phyloP scores from a whole-genome alignment of 2,329 filamentous ascomycete genomes.

The Penicillium sclerotigenum region DNA sequence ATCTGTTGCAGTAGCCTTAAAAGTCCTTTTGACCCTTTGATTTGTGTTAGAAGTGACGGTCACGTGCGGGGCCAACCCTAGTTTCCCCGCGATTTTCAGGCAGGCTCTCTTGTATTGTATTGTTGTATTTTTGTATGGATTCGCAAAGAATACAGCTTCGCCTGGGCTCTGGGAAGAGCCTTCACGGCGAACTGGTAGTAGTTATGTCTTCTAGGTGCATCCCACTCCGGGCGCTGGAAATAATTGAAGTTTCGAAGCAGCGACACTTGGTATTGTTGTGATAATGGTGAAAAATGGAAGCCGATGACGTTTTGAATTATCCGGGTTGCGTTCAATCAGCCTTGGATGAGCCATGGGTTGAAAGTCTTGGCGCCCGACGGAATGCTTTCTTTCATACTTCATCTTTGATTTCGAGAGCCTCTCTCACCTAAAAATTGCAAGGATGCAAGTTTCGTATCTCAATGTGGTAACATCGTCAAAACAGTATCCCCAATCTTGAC shows the following conservation, averaged over 20 bases:
- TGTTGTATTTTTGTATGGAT: no score
- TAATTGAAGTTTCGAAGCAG: neutral
- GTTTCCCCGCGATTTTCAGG: neutral
- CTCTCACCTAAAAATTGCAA: neutral
- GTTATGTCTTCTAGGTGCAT: neutral
- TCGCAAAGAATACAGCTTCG: conserved; percentile 4
- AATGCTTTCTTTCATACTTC: neutral
- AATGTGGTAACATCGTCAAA: neutral
- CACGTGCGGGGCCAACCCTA: conserved; percentile 13
- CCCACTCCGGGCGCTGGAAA: neutral
- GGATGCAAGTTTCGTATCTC: neutral
- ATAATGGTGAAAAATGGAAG: neutral
- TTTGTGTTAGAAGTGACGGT: neutral
- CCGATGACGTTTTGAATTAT: neutral
- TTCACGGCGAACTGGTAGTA: conserved; percentile 10
- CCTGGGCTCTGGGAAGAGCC: neutral
- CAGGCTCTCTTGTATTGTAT: no score
- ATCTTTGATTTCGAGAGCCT: neutral
- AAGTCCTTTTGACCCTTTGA: neutral
- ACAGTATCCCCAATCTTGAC: neutral
- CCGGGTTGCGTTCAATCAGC: neutral
- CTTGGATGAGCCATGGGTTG: neutral
- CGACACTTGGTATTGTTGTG: neutral
- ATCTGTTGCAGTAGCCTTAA: neutral
- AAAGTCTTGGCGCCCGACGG: neutral